These are phyloP conservation scores for Inonotus obliquus DNA, from an alignment of 1,284 basidiomycete species.

Conservation along the genomic window DNA sequence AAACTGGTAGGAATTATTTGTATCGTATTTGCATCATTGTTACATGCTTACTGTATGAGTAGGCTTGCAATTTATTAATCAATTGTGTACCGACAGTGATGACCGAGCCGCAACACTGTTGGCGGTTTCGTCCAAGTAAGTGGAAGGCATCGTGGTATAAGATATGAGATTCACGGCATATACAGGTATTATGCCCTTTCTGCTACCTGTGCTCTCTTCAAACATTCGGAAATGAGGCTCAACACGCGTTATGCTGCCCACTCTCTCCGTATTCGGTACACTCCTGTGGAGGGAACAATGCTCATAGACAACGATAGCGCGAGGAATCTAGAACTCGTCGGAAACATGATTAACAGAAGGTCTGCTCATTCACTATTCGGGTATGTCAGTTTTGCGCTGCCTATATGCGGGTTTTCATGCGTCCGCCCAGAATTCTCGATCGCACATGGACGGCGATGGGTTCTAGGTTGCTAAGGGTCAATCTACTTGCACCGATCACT, in stretches of 20 bases:
- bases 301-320: slow-evolving; percentile 88
- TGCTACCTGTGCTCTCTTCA: slow-evolving; percentile 81
- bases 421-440: slow-evolving; percentile 53
- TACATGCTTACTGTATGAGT: neutral
- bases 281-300: slow-evolving; percentile 83
- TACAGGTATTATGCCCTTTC: slow-evolving; percentile 83
- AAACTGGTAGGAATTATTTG: slow-evolving; percentile 47
- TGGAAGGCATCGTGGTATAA: slow-evolving; percentile 21
- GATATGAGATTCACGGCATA: neutral
- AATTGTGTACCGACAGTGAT: slow-evolving; percentile 73
- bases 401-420: neutral
- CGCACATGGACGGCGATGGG: slow-evolving; percentile 89
- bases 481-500: slow-evolving; percentile 80
- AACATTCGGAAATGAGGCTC: slow-evolving; percentile 63
- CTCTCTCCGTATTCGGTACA: slow-evolving; percentile 78
- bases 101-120: slow-evolving; percentile 72
- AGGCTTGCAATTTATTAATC: slow-evolving; percentile 77
- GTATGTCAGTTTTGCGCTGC: slow-evolving; percentile 38
- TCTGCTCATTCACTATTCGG: slow-evolving; percentile 68
- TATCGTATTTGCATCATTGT: neutral
- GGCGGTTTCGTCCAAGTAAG: slow-evolving; percentile 71
- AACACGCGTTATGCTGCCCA: slow-evolving; percentile 65
- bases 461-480: slow-evolving; percentile 69
- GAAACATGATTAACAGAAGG: slow-evolving; percentile 63
- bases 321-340: slow-evolving; percentile 82